Evolutionary conservation across 192 early-diverging fungal genomes (phyloP).

Genomic region (Coemansia sp.): DNA sequence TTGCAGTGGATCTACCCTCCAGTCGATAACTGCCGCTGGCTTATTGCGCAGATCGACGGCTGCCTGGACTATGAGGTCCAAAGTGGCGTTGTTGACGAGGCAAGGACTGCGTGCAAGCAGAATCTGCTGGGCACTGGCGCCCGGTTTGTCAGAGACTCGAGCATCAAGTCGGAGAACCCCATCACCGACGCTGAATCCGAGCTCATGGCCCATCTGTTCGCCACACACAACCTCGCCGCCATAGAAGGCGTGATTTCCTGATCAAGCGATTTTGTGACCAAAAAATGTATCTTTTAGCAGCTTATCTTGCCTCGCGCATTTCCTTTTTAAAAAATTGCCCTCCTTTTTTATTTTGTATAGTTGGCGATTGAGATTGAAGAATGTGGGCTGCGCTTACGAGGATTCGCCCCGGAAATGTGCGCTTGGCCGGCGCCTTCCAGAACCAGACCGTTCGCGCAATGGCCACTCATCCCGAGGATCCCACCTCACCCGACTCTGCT

Average conservation of each 20-base stretch:
- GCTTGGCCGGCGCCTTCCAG: background rate
- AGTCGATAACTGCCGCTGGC: constrained; percentile 31
- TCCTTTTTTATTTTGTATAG: background rate
- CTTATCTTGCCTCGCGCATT: background rate
- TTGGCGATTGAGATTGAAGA: background rate
- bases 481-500: background rate
- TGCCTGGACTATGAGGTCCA: constrained; percentile 38
- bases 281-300: background rate
- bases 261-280: background rate
- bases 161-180: background rate
- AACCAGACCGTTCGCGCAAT: background rate
- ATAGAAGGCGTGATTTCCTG: background rate
- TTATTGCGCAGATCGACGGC: constrained; percentile 37
- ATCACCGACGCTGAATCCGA: constrained; percentile 21
- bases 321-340: background rate
- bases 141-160: constrained; percentile 16
- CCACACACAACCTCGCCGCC: constrained; percentile 14
- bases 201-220: constrained; percentile 36
- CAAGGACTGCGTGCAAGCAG: constrained; percentile 31
- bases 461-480: constrained; percentile 5
- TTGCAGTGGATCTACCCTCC: constrained; percentile 41
- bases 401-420: background rate
- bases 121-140: constrained; percentile 31
- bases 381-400: constrained; percentile 4
- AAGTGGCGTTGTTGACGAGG: constrained; percentile 32